phyloP scores from a whole-genome alignment of 257 asterid species.

The Phtheirospermum japonicum region DNA sequence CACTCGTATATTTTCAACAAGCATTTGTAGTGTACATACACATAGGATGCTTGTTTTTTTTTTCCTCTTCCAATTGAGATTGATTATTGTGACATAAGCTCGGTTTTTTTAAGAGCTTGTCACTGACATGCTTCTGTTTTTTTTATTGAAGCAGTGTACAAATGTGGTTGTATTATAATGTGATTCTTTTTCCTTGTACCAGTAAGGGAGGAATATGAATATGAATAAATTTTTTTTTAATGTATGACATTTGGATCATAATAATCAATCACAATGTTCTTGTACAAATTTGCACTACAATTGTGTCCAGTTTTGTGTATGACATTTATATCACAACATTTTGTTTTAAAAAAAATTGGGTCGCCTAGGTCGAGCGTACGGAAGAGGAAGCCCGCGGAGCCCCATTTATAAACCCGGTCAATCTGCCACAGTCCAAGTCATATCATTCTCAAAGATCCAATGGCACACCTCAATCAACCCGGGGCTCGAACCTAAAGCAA shows the following conservation, averaged over 20 bases:
- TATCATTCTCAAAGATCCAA: conserved; percentile 93
- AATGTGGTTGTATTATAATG: conserved; percentile 19
- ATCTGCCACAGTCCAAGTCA: conserved; percentile 69
- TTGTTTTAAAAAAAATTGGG: too few species aligned
- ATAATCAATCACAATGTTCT: too few species aligned
- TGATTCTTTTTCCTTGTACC: conserved; percentile 22
- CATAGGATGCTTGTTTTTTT: conserved; percentile 20
- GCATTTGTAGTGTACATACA: conserved; percentile 26
- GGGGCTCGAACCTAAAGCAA: conserved; percentile 67
- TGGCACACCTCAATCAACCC: conserved; percentile 89
- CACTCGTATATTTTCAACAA: conserved; percentile 27
- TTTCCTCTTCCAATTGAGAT: not conserved
- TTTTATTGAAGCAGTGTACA: conserved; percentile 51
- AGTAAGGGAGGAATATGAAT: too few species aligned
- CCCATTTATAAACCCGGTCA: not conserved
- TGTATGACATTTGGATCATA: too few species aligned
- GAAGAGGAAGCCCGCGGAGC: too few species aligned
- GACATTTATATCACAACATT: too few species aligned
- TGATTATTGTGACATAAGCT: conserved; percentile 42
- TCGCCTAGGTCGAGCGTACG: too few species aligned
- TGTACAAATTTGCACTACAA: too few species aligned
- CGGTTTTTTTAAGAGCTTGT: conserved; percentile 55
- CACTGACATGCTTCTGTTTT: conserved; percentile 36
- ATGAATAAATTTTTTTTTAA: too few species aligned
- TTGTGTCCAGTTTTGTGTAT: too few species aligned